Evolutionary conservation across 371 early-diverging fungal species (phyloP), one percentile per base, ranked within the genome.

Genomic region (Mortierella sp.): DNA sequence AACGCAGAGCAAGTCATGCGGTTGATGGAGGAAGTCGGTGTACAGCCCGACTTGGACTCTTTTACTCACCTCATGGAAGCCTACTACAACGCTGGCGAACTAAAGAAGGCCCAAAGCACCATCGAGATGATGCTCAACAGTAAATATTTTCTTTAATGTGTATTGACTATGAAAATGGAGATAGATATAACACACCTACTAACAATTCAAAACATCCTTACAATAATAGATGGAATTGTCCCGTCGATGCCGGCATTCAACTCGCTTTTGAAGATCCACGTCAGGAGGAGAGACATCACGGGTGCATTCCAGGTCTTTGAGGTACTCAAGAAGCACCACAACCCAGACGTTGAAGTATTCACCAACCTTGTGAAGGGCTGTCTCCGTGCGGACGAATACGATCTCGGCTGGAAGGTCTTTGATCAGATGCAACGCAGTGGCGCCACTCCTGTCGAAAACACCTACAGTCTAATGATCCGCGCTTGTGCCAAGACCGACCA

Each of bases 331-430:
- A 46, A 81, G 46, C 78, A 82, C 70, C 84, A 84, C 55, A 83
- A 82, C 76, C 92, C 94, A 32, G 89, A 90, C 77, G 86, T 93
- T 78, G 92, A 93, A 6, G 92, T 96, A 32, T 97, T 94, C 89
- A 94, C 96, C 29, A 94, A 85, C 48, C 87, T 98, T 7, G 95
- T 98, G 74, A 92, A 94, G 76, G 96, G 97, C 32, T 98, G 97
- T 76, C 79, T 97, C n/a, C 89, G 93, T 56, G 84, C 90, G 14
- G 89, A 91, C 27, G 92, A 96, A 68, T 86, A 93, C 16, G 88
- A 93, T 24, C 92, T 95, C 4, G 98, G 98, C 12, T 98, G 98
- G 98, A 91, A 91, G 44, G 91, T 95, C n/a, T 98, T 97, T 90
- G 95, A 97, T 82, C 90, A 96, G 76, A 95, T 98, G 96, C 93